phyloP scores from a whole-genome alignment of 441 rosid species.

The Mallotus japonicus region DNA sequence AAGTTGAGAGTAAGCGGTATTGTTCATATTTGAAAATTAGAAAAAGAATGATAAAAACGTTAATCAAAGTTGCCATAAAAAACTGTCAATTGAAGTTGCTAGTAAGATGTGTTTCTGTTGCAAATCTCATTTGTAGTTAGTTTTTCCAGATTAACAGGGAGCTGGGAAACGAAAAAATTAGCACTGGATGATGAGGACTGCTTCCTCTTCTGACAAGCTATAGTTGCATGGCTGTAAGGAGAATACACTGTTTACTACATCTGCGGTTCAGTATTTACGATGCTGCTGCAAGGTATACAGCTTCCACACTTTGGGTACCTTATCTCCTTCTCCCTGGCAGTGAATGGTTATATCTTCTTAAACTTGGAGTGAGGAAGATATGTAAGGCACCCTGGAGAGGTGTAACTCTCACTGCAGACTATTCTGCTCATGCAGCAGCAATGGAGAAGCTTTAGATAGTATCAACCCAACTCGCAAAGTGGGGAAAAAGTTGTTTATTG shows the following conservation, averaged over 20 bases:
- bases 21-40: background rate
- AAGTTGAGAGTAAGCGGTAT: background rate
- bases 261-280: background rate
- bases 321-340: background rate
- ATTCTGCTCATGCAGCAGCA: background rate
- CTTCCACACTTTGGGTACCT: background rate
- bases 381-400: background rate
- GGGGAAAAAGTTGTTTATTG: background rate
- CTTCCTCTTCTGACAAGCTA: background rate
- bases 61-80: too few relatives aligned
- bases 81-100: background rate
- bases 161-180: background rate
- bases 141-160: background rate
- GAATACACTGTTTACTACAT: background rate
- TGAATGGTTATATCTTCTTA: background rate
- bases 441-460: background rate
- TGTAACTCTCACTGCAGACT: background rate
- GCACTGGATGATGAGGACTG: background rate
- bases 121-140: background rate
- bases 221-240: background rate
- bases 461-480: too few relatives aligned
- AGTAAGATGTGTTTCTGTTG: background rate
- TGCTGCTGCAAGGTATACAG: background rate
- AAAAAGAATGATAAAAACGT: background rate
- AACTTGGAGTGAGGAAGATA: background rate